Evolutionary conservation across 352 stramenopile genomes (phyloP).

Genomic region (Phytopythium kandeliae): DNA sequence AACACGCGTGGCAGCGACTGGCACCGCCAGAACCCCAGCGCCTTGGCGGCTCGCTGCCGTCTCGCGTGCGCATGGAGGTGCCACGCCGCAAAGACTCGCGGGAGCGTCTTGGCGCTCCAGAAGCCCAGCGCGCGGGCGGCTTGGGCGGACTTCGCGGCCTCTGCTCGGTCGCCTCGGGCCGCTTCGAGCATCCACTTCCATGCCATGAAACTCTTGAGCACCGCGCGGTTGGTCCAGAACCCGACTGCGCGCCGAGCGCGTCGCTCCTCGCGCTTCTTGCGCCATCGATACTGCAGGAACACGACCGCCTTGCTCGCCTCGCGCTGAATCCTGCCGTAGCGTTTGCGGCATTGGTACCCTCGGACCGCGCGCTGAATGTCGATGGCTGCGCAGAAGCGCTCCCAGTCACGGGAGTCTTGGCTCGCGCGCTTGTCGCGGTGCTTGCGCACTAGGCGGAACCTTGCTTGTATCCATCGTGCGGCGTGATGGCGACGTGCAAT

Average conservation of each 20-base stretch:
- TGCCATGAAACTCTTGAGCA: constrained; percentile 43
- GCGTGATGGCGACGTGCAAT: constrained; percentile 15
- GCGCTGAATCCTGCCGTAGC: constrained; percentile 30
- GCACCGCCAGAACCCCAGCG: constrained; percentile 62
- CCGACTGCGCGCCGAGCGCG: constrained; percentile 39
- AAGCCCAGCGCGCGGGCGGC: constrained; percentile 53
- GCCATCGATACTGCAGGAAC: constrained; percentile 58
- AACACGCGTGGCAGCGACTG: constrained; percentile 57
- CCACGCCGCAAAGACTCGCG: constrained; percentile 43
- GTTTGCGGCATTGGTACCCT: constrained; percentile 31
- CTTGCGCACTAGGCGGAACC: constrained; percentile 26
- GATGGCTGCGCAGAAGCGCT: constrained; percentile 39
- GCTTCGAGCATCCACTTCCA: constrained; percentile 34
- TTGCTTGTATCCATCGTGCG: constrained; percentile 37
- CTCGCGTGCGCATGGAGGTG: constrained; percentile 28
- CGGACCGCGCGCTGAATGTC: constrained; percentile 57
- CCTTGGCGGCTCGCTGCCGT: constrained; percentile 41
- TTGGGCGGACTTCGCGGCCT: constrained; percentile 16
- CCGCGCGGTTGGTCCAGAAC: constrained; percentile 54
- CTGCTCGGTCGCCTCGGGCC: constrained; percentile 16
- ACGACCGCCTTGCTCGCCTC: constrained; percentile 33
- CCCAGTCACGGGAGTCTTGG: constrained; percentile 27
- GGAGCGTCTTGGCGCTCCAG: constrained; percentile 51
- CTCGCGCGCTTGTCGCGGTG: constrained; percentile 16
- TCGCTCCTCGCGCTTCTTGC: constrained; percentile 33